Conservation (phyloP, 352 stramenopile genomes). For the Pythium phragmitis region DNA sequence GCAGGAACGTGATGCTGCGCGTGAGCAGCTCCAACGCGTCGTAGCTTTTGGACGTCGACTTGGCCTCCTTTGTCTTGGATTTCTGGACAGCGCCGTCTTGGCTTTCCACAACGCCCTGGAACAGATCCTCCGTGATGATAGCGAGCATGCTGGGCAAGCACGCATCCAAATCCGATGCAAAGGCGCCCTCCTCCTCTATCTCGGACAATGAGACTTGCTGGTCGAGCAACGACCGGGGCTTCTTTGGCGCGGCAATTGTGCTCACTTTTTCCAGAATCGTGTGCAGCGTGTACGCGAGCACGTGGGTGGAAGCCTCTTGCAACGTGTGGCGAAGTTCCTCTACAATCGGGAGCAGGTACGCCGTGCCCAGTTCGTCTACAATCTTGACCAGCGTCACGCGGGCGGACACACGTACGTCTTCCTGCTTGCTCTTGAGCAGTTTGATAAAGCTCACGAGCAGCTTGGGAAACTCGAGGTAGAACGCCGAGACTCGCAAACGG, state of each 20-base stretch:
- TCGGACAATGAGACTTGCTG: constrained; percentile 19
- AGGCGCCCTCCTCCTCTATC: constrained; percentile 31
- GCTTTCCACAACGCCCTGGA: constrained; percentile 64
- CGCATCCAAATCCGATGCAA: constrained; percentile 67
- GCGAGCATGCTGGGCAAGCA: constrained; percentile 81
- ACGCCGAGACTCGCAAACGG: constrained; percentile 87
- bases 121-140: constrained; percentile 82
- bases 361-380: constrained; percentile 84
- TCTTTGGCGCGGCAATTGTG: constrained; percentile 52
- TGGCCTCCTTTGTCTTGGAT: constrained; percentile 90
- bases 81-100: constrained; percentile 60
- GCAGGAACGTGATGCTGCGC: constrained; percentile 83
- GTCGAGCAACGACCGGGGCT: constrained; percentile 36
- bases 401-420: constrained; percentile 89
- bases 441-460: constrained; percentile 92
- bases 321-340: constrained; percentile 83
- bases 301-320: constrained; percentile 80
- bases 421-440: constrained; percentile 91
- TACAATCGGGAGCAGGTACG: constrained; percentile 84
- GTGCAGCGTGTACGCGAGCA: constrained; percentile 86
- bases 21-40: constrained; percentile 82
- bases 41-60: constrained; percentile 54
- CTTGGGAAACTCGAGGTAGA: constrained; percentile 93
- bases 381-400: constrained; percentile 95
- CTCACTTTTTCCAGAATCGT: constrained; percentile 79